Conservation (phyloP, 208 protist species). For the Trypanosoma grayi region DNA sequence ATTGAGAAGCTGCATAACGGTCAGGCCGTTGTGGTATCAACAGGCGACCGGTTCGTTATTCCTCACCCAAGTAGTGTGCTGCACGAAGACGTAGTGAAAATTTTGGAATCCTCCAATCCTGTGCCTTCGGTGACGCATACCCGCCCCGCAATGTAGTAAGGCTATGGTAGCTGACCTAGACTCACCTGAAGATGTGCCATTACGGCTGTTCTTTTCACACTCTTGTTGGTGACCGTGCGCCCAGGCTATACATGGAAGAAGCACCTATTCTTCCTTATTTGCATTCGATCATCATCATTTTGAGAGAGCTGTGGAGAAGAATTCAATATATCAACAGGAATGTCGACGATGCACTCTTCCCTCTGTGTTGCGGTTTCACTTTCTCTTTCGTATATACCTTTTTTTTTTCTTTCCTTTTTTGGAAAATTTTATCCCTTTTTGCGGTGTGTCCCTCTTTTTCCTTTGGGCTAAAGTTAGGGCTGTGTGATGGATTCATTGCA, state of each 20-base stretch:
- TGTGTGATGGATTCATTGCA: constrained; percentile 19
- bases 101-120: constrained; percentile 19
- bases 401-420: constrained; percentile 12
- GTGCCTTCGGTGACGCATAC: neutral
- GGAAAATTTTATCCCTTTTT: neutral
- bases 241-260: no score
- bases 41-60: constrained; percentile 83
- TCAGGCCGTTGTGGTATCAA: constrained; percentile 70
- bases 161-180: neutral
- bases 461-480: neutral
- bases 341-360: no score
- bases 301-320: no score
- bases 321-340: no score
- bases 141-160: neutral
- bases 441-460: neutral
- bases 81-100: constrained; percentile 60
- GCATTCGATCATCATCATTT: no score
- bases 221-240: no score
- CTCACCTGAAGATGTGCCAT: neutral
- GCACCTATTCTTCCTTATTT: no score
- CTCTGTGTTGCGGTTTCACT: neutral
- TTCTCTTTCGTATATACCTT: neutral
- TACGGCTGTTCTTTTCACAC: neutral
- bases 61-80: constrained; percentile 70
- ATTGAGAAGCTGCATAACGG: constrained; percentile 57